Evolutionary conservation across 352 stramenopile genomes (phyloP).

Genomic region (Phytophthora sansomeana): DNA sequence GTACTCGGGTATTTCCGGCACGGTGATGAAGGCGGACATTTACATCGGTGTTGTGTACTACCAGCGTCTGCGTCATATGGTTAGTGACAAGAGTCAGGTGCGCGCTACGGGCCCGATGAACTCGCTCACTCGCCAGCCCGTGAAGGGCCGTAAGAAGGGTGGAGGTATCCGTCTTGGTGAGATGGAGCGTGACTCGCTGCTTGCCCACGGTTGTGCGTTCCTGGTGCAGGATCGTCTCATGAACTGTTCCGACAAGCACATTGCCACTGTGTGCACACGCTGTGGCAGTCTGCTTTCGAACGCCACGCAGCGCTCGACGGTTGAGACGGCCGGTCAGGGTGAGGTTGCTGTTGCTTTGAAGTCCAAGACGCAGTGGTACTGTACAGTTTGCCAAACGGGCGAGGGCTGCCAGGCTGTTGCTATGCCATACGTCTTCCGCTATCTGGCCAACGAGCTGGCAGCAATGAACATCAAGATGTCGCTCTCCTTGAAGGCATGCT

Average conservation of each 20-base stretch:
- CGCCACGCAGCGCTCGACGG: slow-evolving; percentile 82
- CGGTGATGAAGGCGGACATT: slow-evolving; percentile 99
- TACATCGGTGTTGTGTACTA: slow-evolving; percentile 99
- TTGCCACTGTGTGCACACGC: slow-evolving; percentile 96
- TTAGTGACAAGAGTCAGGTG: slow-evolving; percentile 99
- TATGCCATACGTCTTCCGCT: slow-evolving; percentile 99
- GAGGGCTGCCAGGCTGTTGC: slow-evolving; percentile 93
- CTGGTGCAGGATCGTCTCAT: slow-evolving; percentile 97
- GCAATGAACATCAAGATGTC: slow-evolving; percentile 99
- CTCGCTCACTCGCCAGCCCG: slow-evolving; percentile 98
- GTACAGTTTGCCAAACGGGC: slow-evolving; percentile 87
- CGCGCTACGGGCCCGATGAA: slow-evolving; percentile 98
- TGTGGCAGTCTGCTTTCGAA: slow-evolving; percentile 92
- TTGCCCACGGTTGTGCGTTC: slow-evolving; percentile 98
- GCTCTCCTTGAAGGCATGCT: slow-evolving; percentile 86
- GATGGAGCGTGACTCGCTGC: slow-evolving; percentile 99
- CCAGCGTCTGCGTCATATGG: slow-evolving; percentile 99
- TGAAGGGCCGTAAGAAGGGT: slow-evolving; percentile 99
- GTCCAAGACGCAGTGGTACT: slow-evolving; percentile 88
- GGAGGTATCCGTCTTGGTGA: slow-evolving; percentile 99
- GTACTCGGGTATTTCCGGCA: slow-evolving; percentile 99
- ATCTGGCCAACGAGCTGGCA: slow-evolving; percentile 99
- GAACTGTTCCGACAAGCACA: slow-evolving; percentile 99
- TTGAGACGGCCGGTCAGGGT: slow-evolving; percentile 83
- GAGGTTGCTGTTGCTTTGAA: slow-evolving; percentile 90